Evolutionary conservation across 345 rosid genomes (phyloP).

Genomic region (Rhodamnia rubescens): DNA sequence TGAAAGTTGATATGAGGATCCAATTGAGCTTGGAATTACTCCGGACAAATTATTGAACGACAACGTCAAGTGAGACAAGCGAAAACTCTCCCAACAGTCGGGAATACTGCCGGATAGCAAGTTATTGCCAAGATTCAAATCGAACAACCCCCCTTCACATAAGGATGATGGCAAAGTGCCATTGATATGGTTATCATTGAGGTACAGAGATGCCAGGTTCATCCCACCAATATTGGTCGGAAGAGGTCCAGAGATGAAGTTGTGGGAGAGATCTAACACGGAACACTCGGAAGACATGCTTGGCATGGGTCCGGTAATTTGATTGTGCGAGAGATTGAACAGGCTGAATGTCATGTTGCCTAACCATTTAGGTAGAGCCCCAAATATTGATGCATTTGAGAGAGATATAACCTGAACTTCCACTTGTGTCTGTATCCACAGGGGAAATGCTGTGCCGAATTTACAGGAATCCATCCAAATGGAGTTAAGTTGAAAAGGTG

Average conservation of each 20-base stretch:
- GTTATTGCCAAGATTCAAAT: background rate
- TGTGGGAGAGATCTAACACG: background rate
- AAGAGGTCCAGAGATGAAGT: background rate
- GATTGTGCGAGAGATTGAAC: background rate
- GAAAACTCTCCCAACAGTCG: fast-evolving
- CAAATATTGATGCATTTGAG: background rate
- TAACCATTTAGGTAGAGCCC: background rate
- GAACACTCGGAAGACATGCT: background rate
- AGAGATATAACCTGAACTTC: fast-evolving
- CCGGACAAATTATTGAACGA: constrained; percentile 1
- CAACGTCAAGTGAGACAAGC: background rate
- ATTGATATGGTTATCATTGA: background rate
- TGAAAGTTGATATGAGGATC: background rate
- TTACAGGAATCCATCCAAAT: background rate
- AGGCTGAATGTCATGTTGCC: background rate
- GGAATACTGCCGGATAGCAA: background rate
- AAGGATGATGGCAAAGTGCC: background rate
- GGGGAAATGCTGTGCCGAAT: background rate
- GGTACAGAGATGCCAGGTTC: background rate
- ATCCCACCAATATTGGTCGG: background rate
- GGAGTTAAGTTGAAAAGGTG: background rate
- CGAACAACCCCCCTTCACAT: background rate
- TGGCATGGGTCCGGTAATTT: background rate
- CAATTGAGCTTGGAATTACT: background rate
- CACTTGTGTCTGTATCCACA: background rate